phyloP scores from a whole-genome alignment of 148 eudicot genomes.

The Limonium bicolor region DNA sequence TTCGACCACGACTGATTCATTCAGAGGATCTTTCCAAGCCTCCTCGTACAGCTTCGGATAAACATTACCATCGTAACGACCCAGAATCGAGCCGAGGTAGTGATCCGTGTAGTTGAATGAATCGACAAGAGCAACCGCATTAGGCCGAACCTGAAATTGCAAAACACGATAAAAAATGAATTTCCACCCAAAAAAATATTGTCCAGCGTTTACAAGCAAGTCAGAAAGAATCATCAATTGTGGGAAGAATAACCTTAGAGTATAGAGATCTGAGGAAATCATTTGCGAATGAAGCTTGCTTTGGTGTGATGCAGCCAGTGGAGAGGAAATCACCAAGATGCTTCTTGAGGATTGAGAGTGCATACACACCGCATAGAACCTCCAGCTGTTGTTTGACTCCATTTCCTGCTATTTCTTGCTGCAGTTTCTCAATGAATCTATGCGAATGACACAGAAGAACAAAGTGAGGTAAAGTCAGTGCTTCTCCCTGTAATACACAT shows the following conservation, averaged over 20 bases:
- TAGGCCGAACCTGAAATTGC: constrained; percentile 63
- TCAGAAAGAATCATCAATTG: background rate
- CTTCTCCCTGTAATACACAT: too few species aligned
- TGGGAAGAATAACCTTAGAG: constrained; percentile 29
- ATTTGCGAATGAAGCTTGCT: constrained; percentile 79
- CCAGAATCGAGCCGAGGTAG: constrained; percentile 76
- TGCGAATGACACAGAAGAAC: too few species aligned
- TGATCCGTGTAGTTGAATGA: constrained; percentile 91
- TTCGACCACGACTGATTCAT: constrained; percentile 55
- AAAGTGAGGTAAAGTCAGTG: too few species aligned
- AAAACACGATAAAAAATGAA: background rate
- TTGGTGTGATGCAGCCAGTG: constrained; percentile 63
- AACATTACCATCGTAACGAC: constrained; percentile 89
- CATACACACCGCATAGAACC: constrained; percentile 62
- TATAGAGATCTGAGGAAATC: constrained; percentile 71
- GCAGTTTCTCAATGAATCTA: constrained; percentile 73
- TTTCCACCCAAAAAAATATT: too few species aligned
- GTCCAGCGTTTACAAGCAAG: background rate
- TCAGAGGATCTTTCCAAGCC: constrained; percentile 88
- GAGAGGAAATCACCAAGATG: constrained; percentile 85
- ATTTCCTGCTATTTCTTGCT: constrained; percentile 69
- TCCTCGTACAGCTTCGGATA: constrained; percentile 89
- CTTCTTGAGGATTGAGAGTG: constrained; percentile 56
- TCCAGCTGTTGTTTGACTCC: constrained; percentile 69
- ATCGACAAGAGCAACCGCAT: constrained; percentile 79